Evolutionary conservation across 1,284 basidiomycete species (phyloP).

Genomic region (Xanthoconium separans): DNA sequence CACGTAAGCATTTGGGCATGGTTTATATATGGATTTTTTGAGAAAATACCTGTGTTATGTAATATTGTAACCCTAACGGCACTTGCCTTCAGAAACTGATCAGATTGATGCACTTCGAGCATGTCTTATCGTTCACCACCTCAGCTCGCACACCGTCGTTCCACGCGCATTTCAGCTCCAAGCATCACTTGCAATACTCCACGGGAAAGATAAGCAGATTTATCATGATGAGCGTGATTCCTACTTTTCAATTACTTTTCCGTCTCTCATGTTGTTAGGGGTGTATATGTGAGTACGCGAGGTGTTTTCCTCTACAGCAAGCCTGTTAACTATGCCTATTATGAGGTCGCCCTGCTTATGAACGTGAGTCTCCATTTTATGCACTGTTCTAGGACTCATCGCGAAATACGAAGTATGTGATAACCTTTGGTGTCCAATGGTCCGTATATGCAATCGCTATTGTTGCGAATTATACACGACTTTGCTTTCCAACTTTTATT

Average conservation of each 20-base stretch:
- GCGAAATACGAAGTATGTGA: neutral
- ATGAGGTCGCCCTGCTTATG: neutral
- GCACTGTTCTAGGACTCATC: neutral
- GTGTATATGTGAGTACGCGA: conserved; percentile 4
- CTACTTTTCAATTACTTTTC: neutral
- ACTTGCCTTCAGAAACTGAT: no score
- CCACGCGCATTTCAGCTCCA: no score
- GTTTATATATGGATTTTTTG: no score
- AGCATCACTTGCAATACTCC: no score
- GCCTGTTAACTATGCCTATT: neutral
- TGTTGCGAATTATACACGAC: neutral
- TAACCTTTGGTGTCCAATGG: conserved; percentile 12
- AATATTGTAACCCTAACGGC: no score
- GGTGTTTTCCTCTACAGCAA: neutral
- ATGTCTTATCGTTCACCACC: no score
- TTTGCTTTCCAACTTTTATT: conserved; percentile 9
- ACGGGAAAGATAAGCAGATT: no score
- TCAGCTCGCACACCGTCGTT: no score
- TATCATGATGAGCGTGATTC: conserved; percentile 9
- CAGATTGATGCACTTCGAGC: no score
- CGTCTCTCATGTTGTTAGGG: neutral
- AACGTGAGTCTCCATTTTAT: conserved; percentile 1
- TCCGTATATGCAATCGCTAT: neutral
- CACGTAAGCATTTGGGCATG: no score
- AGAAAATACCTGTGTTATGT: no score